phyloP scores from a whole-genome alignment of 2,329 filamentous ascomycete species.

The Tolypocladium sp. region DNA sequence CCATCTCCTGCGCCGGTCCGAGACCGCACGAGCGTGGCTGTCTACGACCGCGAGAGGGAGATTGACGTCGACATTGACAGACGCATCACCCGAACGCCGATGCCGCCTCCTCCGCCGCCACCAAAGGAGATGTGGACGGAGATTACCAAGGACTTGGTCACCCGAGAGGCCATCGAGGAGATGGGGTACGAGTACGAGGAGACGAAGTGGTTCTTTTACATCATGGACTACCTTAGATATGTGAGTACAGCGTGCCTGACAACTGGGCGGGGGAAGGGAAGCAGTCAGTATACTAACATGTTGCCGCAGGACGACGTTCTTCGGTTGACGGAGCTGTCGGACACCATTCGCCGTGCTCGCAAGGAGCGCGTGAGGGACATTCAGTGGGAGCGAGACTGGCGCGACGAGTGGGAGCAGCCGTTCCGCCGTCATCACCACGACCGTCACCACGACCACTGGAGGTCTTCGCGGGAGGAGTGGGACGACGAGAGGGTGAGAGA shows the following conservation, averaged over 20 bases:
- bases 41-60: slow-evolving; percentile 36
- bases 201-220: slow-evolving; percentile 81
- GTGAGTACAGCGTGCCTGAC: slow-evolving; percentile 44
- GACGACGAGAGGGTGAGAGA: slow-evolving; percentile 60
- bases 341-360: slow-evolving; percentile 64
- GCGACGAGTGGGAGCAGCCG: slow-evolving; percentile 39
- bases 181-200: slow-evolving; percentile 85
- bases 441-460: slow-evolving; percentile 14
- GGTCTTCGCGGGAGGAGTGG: slow-evolving; percentile 21
- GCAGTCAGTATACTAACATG: slow-evolving; percentile 18
- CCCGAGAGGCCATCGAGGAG: slow-evolving; percentile 76
- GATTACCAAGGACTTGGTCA: slow-evolving; percentile 86
- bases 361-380: slow-evolving; percentile 43
- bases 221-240: slow-evolving; percentile 81
- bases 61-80: slow-evolving; percentile 46
- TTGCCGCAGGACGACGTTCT: slow-evolving; percentile 69
- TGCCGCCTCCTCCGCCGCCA: slow-evolving; percentile 28
- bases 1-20: slow-evolving; percentile 18
- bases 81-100: slow-evolving; percentile 28
- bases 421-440: slow-evolving; percentile 25
- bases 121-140: slow-evolving; percentile 83
- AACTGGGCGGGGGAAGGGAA: not conserved
- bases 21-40: slow-evolving; percentile 35
- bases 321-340: slow-evolving; percentile 71
- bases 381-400: slow-evolving; percentile 50